Percentiles rank a stretch among this genome's conserved stretches.
Evolutionary conservation across 768 basidiomycete species (phyloP).

Genomic region (Suillus occidentalis): DNA sequence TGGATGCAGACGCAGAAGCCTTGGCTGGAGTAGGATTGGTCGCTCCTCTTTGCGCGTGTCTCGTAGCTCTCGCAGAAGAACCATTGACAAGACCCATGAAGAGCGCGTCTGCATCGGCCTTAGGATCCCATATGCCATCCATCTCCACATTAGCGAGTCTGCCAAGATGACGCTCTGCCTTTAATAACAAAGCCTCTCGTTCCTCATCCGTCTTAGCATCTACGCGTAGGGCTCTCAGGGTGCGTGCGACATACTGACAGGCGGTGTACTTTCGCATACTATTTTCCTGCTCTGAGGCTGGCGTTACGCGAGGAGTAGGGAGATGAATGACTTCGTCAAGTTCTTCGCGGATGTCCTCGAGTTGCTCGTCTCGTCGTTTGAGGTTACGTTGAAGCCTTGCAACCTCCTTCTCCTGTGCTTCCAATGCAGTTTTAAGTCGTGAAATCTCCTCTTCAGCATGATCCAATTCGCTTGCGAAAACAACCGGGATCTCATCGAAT

Average conservation of each 20-base stretch:
- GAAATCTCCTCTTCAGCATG: slow-evolving; percentile 6
- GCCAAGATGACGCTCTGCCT: slow-evolving; percentile 9
- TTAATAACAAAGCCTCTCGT: slow-evolving; percentile 6
- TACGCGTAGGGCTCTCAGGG: slow-evolving; percentile 5
- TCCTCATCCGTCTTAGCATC: slow-evolving; percentile 1
- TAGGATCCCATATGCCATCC: slow-evolving; percentile 10
- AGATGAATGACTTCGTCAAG: slow-evolving; percentile 4
- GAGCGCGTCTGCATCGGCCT: slow-evolving; percentile 7
- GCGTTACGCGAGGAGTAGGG: neutral
- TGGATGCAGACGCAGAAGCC: neutral
- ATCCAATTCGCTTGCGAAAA: slow-evolving; percentile 1
- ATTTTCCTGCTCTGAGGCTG: slow-evolving; percentile 4
- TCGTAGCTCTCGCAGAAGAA: slow-evolving; percentile 1
- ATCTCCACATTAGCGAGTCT: slow-evolving; percentile 13
- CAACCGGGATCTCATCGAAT: slow-evolving; percentile 3
- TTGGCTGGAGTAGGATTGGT: neutral
- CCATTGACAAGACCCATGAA: slow-evolving; percentile 1
- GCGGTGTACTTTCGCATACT: slow-evolving; percentile 11
- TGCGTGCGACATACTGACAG: slow-evolving; percentile 10
- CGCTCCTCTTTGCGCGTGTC: neutral
- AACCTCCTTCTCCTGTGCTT: slow-evolving; percentile 9
- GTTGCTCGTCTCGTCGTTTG: slow-evolving; percentile 5
- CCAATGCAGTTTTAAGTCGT: neutral
- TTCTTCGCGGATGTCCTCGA: slow-evolving; percentile 2
- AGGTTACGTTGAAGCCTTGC: slow-evolving; percentile 6